Base-by-base conservation (phyloP, 768 basidiomycete species). In the Obba rivulosa region DNA sequence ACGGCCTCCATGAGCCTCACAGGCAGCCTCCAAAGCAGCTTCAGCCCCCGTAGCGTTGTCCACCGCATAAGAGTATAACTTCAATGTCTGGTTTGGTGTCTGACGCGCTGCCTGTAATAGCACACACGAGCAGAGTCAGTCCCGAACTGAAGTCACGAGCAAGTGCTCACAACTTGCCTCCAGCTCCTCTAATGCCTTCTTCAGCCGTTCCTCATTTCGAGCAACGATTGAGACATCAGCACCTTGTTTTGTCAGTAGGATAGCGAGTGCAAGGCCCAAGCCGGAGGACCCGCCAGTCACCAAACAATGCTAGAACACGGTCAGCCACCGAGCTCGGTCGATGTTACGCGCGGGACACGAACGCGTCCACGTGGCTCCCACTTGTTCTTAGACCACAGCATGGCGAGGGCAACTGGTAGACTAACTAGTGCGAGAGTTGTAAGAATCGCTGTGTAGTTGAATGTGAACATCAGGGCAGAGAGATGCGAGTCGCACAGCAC, bases 181-280 rank as follows among this genome's bases (percentile, higher is more conserved):
- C 22, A 94, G 63, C 38, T 75, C 67, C 25, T 64, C 67, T 20
- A 87, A 58, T 0, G 90, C 87, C 14, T 66, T 69, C 45, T 80
- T 74, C 10, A 93, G 67, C 50, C 77, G 81, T 39, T 69, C 70
- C 57, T 85, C 73, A 44, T 85, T 81, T 11, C 91, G 75, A 7
- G 91, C 92, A 9, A 94, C 85, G 50, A 94, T 90, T 7, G 87
- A 89, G 3, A 94, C 83, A 53, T 90, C 75, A 0, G 92, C 90
- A 0, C 93, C 92, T 50, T 71, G 72, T 51, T 70, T 67, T 13
- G 78, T 77, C 2, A 95, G 73, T 14, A 84, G 67, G 23, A 76
- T 71, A 1, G 91, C 86, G 8, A 94, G 69, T 0, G 81, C 76
- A 2, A 91, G 74, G 1, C 92, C 92, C 0, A 93, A 78, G 1